Percentiles rank a stretch among this genome's conserved stretches.
phyloP scores from a whole-genome alignment of 2,329 filamentous ascomycete genomes.

The Ascochyta fabae region DNA sequence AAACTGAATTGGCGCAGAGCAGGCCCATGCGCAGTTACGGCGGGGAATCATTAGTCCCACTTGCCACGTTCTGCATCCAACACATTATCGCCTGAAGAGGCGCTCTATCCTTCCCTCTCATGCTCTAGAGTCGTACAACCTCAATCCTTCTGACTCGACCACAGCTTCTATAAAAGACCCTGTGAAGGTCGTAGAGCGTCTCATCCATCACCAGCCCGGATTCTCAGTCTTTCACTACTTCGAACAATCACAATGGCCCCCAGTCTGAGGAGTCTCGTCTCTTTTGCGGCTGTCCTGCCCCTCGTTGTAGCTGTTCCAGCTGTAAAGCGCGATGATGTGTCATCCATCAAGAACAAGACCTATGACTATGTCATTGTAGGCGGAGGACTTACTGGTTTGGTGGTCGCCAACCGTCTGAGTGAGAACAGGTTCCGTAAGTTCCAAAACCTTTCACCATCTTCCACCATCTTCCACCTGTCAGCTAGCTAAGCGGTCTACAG shows the following conservation, averaged over 20 bases:
- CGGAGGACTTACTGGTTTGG: conserved; percentile 39
- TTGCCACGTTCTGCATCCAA: conserved; percentile 1
- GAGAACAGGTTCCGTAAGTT: conserved; percentile 22
- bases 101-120: background rate
- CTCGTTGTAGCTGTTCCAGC: conserved; percentile 1
- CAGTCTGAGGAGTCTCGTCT: conserved; percentile 6
- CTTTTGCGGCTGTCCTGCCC: conserved; percentile 1
- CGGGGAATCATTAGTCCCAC: background rate
- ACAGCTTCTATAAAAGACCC: conserved; percentile 1
- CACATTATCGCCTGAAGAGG: conserved; percentile 1
- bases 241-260: background rate
- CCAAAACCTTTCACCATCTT: no score
- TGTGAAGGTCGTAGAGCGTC: background rate
- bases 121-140: conserved; percentile 4
- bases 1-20: background rate
- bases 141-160: conserved; percentile 4
- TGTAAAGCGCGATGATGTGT: background rate
- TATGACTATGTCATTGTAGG: conserved; percentile 45
- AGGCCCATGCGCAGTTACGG: background rate
- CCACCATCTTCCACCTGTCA: no score
- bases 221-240: background rate
- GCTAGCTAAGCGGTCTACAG: conserved; percentile 21
- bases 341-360: conserved; percentile 16
- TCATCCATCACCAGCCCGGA: background rate
- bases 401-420: conserved; percentile 41